Percentiles rank a stretch among this genome's conserved stretches.
Conservation (phyloP, 2,329 filamentous ascomycete genomes). For the Penicillium rolfsii region DNA sequence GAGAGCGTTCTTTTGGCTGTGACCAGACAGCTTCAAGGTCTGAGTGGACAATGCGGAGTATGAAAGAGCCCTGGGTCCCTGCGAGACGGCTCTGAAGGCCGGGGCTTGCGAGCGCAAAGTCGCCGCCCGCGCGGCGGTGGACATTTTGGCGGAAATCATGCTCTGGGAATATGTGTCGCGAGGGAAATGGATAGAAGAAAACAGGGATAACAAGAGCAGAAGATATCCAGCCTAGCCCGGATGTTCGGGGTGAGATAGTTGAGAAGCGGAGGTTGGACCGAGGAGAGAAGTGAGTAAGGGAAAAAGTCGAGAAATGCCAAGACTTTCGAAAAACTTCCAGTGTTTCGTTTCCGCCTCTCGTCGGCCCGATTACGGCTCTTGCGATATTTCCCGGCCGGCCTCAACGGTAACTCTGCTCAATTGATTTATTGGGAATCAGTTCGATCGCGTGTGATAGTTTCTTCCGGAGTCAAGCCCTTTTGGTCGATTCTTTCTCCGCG, state of each 20-base stretch:
- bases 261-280: slow-evolving; percentile 34
- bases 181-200: slow-evolving; percentile 7
- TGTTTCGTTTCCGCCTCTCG: slow-evolving; percentile 37
- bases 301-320: slow-evolving; percentile 45
- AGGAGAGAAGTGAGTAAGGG: slow-evolving; percentile 33
- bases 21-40: slow-evolving; percentile 27
- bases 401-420: slow-evolving; percentile 6
- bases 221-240: slow-evolving; percentile 29
- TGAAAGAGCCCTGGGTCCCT: slow-evolving; percentile 38
- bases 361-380: slow-evolving; percentile 31
- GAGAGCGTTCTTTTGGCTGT: slow-evolving; percentile 38
- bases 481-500: not conserved
- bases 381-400: slow-evolving; percentile 10
- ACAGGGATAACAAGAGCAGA: slow-evolving; percentile 12
- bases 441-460: not conserved
- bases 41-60: slow-evolving; percentile 44
- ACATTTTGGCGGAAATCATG: slow-evolving; percentile 47
- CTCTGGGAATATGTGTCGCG: slow-evolving; percentile 26
- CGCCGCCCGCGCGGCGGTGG: slow-evolving; percentile 43
- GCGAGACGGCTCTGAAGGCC: slow-evolving; percentile 38
- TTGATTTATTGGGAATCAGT: not conserved
- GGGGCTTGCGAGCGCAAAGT: slow-evolving; percentile 41
- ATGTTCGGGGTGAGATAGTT: slow-evolving; percentile 27
- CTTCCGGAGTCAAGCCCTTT: not conserved
- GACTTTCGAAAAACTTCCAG: slow-evolving; percentile 42